Base-by-base conservation (phyloP, 2,329 filamentous ascomycete species). In the Catunica adiposa region DNA sequence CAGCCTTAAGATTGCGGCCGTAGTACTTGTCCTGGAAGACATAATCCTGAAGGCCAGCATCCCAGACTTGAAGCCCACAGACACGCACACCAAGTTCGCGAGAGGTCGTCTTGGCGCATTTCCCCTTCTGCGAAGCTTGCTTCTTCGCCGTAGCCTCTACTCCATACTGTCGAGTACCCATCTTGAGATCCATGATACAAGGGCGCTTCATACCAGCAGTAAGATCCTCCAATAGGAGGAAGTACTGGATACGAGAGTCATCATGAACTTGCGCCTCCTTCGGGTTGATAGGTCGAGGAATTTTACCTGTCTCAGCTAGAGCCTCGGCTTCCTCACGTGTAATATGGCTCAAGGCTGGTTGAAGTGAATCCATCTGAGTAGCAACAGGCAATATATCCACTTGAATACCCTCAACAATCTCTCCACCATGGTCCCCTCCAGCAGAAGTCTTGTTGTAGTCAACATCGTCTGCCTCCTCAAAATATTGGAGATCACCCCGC, bases 1-100 rank as follows among this genome's bases (percentile, higher is more conserved):
- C 92, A 2, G 85, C 88, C 67, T 89, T 89, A 34, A 98, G 73
- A 62, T 87, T 81, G 55, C 92, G 84, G 1, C 92, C 92, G 65
- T 88, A 95, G 68, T 98, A 98, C 69, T 98, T 98, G 75, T 98
- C 92, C 66, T 94, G 86, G 65, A 97, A 98, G n/a, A 89, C 75
- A 65, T 95, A 96, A 50, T 79, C 82, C 64, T 94, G 81, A 37
- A 81, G 83, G 61, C 82, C 82, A 22, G 82, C 83, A 64, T 97
- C 90, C 88, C 90, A 98, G 1, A 94, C 88, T 66, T 98, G 92
- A 71, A 98, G 83, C 3, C 92, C 92, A 65, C 92, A 98, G 3
- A 98, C 83, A 20, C 92, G 82, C 2, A 98, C 92, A 3, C 92
- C 92, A 0, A 98, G 78, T 66, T 94, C 83, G 58, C 83, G 82